Percentiles rank a stretch among this genome's conserved stretches.
These are phyloP conservation scores for Heritiera fomes DNA, from an alignment of 345 rosid species.

Conservation along the genomic window DNA sequence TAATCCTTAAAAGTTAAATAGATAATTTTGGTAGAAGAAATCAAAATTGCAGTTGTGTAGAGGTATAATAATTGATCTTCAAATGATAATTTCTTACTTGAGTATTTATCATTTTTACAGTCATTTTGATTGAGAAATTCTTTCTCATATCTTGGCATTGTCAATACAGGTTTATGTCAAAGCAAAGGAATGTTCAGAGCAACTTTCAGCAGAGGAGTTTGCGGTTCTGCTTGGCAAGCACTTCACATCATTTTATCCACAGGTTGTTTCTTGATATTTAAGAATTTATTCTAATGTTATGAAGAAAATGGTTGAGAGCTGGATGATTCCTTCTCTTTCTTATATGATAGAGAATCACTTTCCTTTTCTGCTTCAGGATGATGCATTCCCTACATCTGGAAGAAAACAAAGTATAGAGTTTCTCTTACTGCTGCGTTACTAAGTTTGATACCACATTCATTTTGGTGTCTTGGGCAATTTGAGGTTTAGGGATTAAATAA, in stretches of 20 bases:
- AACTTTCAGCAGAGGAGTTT: constrained; percentile 75
- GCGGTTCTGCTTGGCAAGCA: constrained; percentile 81
- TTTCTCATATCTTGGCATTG: too few relatives aligned
- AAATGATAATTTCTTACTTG: neutral
- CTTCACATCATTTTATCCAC: constrained; percentile 68
- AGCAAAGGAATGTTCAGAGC: constrained; percentile 76
- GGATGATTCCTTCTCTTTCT: neutral
- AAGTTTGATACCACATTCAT: neutral
- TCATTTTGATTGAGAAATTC: neutral
- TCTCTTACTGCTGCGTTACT: neutral
- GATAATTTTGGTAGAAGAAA: neutral
- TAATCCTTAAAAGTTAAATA: too few relatives aligned
- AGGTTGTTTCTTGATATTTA: constrained; percentile 44
- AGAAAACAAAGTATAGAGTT: neutral
- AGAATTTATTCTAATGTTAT: neutral
- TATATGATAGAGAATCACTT: neutral
- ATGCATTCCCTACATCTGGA: neutral
- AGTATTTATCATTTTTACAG: neutral
- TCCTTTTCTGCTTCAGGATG: neutral
- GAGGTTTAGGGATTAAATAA: too few relatives aligned
- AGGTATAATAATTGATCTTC: neutral
- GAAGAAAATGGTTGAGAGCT: neutral
- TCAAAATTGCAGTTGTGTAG: neutral
- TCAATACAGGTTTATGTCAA: constrained; percentile 72
- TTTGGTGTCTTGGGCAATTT: neutral